Conservation (phyloP, 768 basidiomycete genomes). For the Tulasnella sp. region DNA sequence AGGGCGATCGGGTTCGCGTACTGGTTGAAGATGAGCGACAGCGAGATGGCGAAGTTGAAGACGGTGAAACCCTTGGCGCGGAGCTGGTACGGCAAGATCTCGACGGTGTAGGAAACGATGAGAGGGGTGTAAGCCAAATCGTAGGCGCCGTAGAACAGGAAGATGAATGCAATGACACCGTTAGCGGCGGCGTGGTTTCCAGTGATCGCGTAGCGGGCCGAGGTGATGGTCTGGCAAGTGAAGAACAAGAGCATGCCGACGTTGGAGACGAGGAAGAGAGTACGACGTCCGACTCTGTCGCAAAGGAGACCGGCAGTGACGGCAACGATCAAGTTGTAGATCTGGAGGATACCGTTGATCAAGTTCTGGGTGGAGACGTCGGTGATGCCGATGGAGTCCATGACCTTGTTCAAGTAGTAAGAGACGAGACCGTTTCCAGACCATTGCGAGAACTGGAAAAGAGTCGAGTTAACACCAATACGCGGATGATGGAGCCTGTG, state of each 20-base stretch:
- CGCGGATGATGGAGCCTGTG: not conserved
- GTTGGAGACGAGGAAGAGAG: slow-evolving; percentile 41
- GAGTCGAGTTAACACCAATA: not conserved
- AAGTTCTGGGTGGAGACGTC: slow-evolving; percentile 42
- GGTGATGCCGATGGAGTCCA: slow-evolving; percentile 33
- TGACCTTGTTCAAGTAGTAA: slow-evolving; percentile 65
- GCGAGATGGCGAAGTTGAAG: slow-evolving; percentile 68
- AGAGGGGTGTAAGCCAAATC: slow-evolving; percentile 82
- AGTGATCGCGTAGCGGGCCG: slow-evolving; percentile 29
- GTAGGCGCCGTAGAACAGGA: slow-evolving; percentile 69
- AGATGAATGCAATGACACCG: slow-evolving; percentile 73
- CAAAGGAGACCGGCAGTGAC: slow-evolving; percentile 46
- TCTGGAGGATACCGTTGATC: slow-evolving; percentile 78
- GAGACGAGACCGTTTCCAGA: slow-evolving; percentile 59
- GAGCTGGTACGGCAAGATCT: slow-evolving; percentile 73
- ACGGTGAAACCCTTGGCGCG: slow-evolving; percentile 81
- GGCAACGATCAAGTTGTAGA: slow-evolving; percentile 67
- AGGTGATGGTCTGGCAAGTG: slow-evolving; percentile 51
- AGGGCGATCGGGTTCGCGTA: slow-evolving; percentile 79
- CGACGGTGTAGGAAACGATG: slow-evolving; percentile 77
- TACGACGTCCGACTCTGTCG: slow-evolving; percentile 58
- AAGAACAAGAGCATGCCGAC: slow-evolving; percentile 31
- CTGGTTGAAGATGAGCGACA: slow-evolving; percentile 81
- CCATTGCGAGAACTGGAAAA: slow-evolving; percentile 35
- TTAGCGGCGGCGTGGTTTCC: slow-evolving; percentile 30